Percentiles rank a stretch among this genome's conserved stretches.
Conservation (phyloP, 345 rosid genomes). For the Citrus cavaleriei region DNA sequence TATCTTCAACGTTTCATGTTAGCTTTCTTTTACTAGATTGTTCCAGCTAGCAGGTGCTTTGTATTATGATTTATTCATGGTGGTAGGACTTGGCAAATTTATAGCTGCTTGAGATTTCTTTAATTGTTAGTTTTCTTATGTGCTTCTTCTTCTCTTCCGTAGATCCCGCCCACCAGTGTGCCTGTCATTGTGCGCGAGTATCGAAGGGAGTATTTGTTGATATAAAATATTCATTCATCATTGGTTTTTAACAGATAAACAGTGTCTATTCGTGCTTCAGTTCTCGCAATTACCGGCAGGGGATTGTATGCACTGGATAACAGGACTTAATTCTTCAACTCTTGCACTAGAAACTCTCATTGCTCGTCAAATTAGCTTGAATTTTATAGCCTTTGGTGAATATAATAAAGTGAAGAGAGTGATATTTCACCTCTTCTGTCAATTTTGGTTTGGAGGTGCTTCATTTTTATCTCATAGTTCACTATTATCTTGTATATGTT, state of each 20-base stretch:
- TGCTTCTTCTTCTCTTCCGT: neutral
- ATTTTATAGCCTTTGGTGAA: neutral
- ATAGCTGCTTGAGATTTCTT: neutral
- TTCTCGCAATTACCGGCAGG: neutral
- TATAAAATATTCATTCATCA: constrained; percentile 16
- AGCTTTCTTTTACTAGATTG: neutral
- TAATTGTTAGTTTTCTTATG: neutral
- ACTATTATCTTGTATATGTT: neutral
- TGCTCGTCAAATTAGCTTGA: neutral
- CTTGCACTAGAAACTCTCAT: neutral
- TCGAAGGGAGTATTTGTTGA: constrained; percentile 53
- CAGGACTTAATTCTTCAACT: neutral
- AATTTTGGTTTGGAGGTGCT: constrained; percentile 21
- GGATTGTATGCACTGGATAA: neutral
- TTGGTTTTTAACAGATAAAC: neutral
- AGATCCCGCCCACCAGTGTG: constrained; percentile 83
- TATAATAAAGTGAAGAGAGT: constrained; percentile 5
- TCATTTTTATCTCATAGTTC: neutral
- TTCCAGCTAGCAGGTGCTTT: neutral
- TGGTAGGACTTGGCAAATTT: neutral
- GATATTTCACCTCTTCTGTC: constrained; percentile 9
- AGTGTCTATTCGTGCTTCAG: neutral
- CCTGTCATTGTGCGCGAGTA: constrained; percentile 74
- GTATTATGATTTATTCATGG: neutral
- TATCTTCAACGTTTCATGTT: neutral